A percentile compares a stretch with the other conserved stretches of the same genome.
Evolutionary conservation across 1,284 basidiomycete genomes (phyloP).

Genomic region (Erythrobasidium hasegawianum): DNA sequence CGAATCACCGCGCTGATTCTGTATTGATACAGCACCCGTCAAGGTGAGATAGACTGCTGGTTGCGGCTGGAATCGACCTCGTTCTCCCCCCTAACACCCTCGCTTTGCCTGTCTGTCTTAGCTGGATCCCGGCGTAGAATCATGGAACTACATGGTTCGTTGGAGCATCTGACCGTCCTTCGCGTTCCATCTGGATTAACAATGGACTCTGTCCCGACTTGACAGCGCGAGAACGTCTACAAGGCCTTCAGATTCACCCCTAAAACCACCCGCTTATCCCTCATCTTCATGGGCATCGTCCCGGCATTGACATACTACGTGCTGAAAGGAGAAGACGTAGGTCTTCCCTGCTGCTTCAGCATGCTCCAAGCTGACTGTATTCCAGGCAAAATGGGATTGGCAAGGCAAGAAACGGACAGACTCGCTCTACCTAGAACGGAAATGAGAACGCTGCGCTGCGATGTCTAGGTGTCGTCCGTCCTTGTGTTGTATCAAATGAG

Average conservation of each 20-base stretch:
- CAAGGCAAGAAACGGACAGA: slow-evolving; percentile 34
- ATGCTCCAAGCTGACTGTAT: not conserved
- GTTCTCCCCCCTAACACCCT: too few relatives aligned
- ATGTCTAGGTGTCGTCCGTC: too few relatives aligned
- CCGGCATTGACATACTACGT: slow-evolving; percentile 36
- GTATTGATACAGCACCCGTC: not conserved
- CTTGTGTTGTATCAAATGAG: too few relatives aligned
- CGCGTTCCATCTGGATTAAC: not conserved
- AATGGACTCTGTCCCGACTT: not conserved
- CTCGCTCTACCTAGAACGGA: slow-evolving; percentile 4
- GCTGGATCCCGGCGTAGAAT: slow-evolving; percentile 31
- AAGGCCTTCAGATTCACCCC: slow-evolving; percentile 45
- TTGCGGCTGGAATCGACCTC: too few relatives aligned
- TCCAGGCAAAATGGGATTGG: slow-evolving; percentile 33
- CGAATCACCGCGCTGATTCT: not conserved
- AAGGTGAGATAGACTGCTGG: slow-evolving; percentile 11
- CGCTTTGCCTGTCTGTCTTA: not conserved
- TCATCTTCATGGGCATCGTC: slow-evolving; percentile 40
- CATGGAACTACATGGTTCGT: slow-evolving; percentile 34
- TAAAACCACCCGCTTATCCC: slow-evolving; percentile 38
- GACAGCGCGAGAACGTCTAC: slow-evolving; percentile 36
- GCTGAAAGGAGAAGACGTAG: slow-evolving; percentile 12
- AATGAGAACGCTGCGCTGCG: not conserved
- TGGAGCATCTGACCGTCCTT: not conserved
- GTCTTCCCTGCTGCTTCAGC: too few relatives aligned